A percentile compares a stretch with the other conserved stretches of the same genome.
Evolutionary conservation across 495 filamentous ascomycete species (phyloP).

Genomic region (Beverwykella pulmonaria): DNA sequence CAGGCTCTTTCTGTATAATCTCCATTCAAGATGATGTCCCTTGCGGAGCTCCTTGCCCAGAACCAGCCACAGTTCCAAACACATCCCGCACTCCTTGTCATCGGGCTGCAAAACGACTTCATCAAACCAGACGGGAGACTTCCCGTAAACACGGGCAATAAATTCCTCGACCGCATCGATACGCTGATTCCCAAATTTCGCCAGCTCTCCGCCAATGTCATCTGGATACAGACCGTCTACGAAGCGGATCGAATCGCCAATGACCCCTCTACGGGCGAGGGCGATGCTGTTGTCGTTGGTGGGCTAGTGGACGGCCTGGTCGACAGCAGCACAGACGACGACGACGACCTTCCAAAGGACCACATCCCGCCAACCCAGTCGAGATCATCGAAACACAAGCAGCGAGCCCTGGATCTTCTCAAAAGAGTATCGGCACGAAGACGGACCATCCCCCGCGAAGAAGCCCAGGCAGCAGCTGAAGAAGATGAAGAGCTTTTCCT

Average conservation of each 20-base stretch:
- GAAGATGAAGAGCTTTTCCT: conserved; percentile 66
- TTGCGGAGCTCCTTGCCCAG: conserved; percentile 45
- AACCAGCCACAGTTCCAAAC: conserved; percentile 61
- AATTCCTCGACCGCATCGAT: conserved; percentile 68
- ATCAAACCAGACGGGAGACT: conserved; percentile 69
- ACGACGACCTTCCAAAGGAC: conserved; percentile 32
- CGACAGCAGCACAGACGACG: conserved; percentile 33
- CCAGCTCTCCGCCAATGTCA: conserved; percentile 68
- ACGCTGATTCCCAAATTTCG: conserved; percentile 74
- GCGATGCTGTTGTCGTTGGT: conserved; percentile 50
- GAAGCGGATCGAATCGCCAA: conserved; percentile 60
- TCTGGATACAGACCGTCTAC: conserved; percentile 84
- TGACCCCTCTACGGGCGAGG: conserved; percentile 50
- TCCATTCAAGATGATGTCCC: conserved; percentile 38
- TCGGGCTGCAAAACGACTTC: conserved; percentile 95
- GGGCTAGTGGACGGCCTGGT: conserved; percentile 27
- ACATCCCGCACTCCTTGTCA: conserved; percentile 77
- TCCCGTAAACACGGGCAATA: conserved; percentile 62
- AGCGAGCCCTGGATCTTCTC: conserved; percentile 40
- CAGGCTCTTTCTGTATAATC: not conserved
- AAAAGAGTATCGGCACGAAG: conserved; percentile 33
- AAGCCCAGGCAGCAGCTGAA: conserved; percentile 42
- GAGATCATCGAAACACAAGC: conserved; percentile 31
- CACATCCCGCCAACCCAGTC: conserved; percentile 26
- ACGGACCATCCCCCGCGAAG: conserved; percentile 22